These are phyloP conservation scores for Maudiozyma pseudohumilis DNA, from an alignment of 805 yeast species.

Conservation along the genomic window DNA sequence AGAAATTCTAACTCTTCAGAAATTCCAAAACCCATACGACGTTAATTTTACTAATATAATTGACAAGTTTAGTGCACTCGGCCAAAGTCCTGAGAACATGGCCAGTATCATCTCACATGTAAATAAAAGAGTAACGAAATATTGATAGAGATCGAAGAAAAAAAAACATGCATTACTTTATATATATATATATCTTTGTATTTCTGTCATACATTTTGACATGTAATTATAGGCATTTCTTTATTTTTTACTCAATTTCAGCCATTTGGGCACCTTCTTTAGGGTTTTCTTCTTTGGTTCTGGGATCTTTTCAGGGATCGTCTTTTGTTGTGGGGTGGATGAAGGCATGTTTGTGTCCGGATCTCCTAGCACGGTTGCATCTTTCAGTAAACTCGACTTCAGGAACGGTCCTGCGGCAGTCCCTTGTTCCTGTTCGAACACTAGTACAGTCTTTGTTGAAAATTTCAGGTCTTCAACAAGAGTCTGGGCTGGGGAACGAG, in stretches of 20 bases:
- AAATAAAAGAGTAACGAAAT: conserved; percentile 2
- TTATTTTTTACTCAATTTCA: conserved; percentile 32
- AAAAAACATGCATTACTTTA: not conserved
- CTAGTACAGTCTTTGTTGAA: conserved; percentile 37
- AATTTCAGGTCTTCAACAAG: conserved; percentile 34
- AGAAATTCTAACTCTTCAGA: conserved; percentile 10
- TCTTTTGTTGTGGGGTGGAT: not conserved
- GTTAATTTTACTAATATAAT: conserved; percentile 9
- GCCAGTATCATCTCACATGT: conserved; percentile 2
- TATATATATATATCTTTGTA: conserved; percentile 5
- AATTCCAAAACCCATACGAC: conserved; percentile 11
- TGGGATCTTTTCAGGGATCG: not conserved
- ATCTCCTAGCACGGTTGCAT: conserved; percentile 20
- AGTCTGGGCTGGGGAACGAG: conserved; percentile 17
- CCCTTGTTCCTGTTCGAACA: conserved; percentile 24
- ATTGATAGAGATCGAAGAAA: conserved; percentile 3
- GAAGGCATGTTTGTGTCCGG: conserved; percentile 6
- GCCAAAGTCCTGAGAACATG: conserved; percentile 3
- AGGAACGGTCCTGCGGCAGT: conserved; percentile 19
- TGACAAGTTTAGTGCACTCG: conserved; percentile 10
- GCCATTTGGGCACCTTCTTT: conserved; percentile 33
- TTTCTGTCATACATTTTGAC: not conserved
- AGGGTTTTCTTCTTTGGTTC: conserved; percentile 7
- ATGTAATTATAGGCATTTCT: not conserved
- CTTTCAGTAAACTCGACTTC: conserved; percentile 19